Base-by-base conservation (phyloP, 2,329 filamentous ascomycete species). In the Penicillium sp. region DNA sequence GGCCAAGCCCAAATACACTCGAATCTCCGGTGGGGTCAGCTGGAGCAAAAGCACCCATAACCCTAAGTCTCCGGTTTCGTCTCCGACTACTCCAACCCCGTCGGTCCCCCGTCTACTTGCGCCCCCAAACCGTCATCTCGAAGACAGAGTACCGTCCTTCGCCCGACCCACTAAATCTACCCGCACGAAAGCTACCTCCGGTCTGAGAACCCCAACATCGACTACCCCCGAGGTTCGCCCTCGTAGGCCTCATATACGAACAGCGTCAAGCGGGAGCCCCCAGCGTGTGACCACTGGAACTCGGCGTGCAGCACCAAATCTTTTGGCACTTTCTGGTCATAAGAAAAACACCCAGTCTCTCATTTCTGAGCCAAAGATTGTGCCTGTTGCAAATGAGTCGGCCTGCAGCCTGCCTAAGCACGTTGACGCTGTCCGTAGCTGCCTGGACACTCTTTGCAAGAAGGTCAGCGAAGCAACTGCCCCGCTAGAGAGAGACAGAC, bases 201-300 rank as follows among this genome's bases (percentile, higher is more conserved):
- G 31, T n/a, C n/a, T 48, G 21, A 50, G 46, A 19, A 45, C 11
- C n/a, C 54, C 51, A 50, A 38, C 45, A 15, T 41, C 61, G 6
- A 46, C 19, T 49, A 31, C 44, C 7, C 54, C 53, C 9, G 62
- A 66, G 5, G 11, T 31, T 13, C 66, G 55, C 4, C 13, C 38
- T 15, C 66, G 62, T 30, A 61, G 62, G 26, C 45, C 46, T n/a
- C 59, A 63, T 41, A 44, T 60, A 7, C 48, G 54, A 41, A 54
- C 64, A n/a, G 54, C 61, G n/a, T 66, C 68, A 5, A 67, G 62
- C 31, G 67, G 66, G 5, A 69, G 66, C 41, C 67, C 66, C 9
- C 64, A 64, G 21, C 61, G 59, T 26, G n/a, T 59, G 21, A 29
- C 29, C 38, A 59, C 51, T 17, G 38, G 45, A 9, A 30, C 56